phyloP scores from a whole-genome alignment of 208 protist species.

The Trypanosomatidae sp. region DNA sequence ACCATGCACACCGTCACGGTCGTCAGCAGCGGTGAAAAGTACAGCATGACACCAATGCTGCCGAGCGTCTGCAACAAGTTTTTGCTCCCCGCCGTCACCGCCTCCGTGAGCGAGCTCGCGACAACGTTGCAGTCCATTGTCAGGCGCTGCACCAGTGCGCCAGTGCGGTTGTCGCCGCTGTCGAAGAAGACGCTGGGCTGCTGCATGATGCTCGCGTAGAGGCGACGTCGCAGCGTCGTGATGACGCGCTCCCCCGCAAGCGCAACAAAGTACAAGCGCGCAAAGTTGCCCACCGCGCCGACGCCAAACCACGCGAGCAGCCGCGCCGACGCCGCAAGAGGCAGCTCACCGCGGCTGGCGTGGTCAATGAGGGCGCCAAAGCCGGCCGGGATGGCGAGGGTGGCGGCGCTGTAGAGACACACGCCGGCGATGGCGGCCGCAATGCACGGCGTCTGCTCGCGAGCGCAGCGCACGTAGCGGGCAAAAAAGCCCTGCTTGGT shows the following conservation, averaged over 20 bases:
- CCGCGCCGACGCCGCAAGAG: conserved; percentile 60
- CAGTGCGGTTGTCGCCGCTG: conserved; percentile 53
- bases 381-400: conserved; percentile 66
- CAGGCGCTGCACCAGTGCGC: conserved; percentile 67
- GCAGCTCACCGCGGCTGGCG: conserved; percentile 68
- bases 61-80: conserved; percentile 70
- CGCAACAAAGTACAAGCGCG: conserved; percentile 55
- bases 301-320: conserved; percentile 61
- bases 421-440: conserved; percentile 49
- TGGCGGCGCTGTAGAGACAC: conserved; percentile 58
- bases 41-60: conserved; percentile 77
- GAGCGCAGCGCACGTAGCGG: conserved; percentile 35
- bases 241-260: conserved; percentile 68
- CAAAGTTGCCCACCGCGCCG: conserved; percentile 53
- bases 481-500: conserved; percentile 38
- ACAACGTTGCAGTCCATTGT: conserved; percentile 84
- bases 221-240: conserved; percentile 32
- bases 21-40: conserved; percentile 74
- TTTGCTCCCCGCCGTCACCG: conserved; percentile 68
- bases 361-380: conserved; percentile 79
- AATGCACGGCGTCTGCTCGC: conserved; percentile 37
- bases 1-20: conserved; percentile 71
- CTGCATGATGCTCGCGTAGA: conserved; percentile 51
- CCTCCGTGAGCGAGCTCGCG: conserved; percentile 66
- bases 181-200: conserved; percentile 78